Conservation (phyloP, 2,329 filamentous ascomycete genomes). For the Penicillium verrucosum region DNA sequence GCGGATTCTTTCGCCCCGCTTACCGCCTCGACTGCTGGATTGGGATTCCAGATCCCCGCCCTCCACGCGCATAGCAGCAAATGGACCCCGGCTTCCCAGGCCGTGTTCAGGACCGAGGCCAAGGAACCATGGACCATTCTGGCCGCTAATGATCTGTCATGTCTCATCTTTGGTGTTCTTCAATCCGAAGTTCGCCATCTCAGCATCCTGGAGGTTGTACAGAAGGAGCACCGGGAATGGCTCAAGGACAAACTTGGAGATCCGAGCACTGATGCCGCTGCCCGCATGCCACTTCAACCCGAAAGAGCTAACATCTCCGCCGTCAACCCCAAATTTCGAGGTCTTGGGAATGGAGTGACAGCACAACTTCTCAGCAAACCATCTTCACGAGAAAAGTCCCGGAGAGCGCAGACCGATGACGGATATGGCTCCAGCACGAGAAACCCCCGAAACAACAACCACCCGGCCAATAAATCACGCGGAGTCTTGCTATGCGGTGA, state of each 20-base stretch:
- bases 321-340: slow-evolving; percentile 41
- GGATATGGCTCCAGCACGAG: slow-evolving; percentile 49
- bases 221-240: slow-evolving; percentile 84
- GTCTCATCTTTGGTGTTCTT: slow-evolving; percentile 98
- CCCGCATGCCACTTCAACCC: slow-evolving; percentile 29
- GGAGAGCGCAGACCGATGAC: slow-evolving; percentile 58
- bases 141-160: slow-evolving; percentile 92
- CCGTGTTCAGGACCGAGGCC: slow-evolving; percentile 94
- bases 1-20: slow-evolving; percentile 43
- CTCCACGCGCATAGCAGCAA: slow-evolving; percentile 87
- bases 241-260: slow-evolving; percentile 77
- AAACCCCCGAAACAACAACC: slow-evolving; percentile 59
- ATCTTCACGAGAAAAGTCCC: slow-evolving; percentile 52
- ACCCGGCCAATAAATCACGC: slow-evolving; percentile 71
- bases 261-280: slow-evolving; percentile 52
- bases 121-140: slow-evolving; percentile 92
- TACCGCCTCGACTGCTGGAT: slow-evolving; percentile 34
- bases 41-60: slow-evolving; percentile 47
- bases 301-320: slow-evolving; percentile 40
- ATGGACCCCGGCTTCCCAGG: slow-evolving; percentile 87
- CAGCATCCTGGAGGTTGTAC: slow-evolving; percentile 91
- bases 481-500: slow-evolving; percentile 93
- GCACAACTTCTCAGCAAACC: slow-evolving; percentile 85
- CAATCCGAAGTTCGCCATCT: slow-evolving; percentile 90
- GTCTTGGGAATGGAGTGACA: slow-evolving; percentile 80